Base-by-base conservation (phyloP, 1,284 basidiomycete genomes). In the Sporisorium iseilematis-ciliati region DNA sequence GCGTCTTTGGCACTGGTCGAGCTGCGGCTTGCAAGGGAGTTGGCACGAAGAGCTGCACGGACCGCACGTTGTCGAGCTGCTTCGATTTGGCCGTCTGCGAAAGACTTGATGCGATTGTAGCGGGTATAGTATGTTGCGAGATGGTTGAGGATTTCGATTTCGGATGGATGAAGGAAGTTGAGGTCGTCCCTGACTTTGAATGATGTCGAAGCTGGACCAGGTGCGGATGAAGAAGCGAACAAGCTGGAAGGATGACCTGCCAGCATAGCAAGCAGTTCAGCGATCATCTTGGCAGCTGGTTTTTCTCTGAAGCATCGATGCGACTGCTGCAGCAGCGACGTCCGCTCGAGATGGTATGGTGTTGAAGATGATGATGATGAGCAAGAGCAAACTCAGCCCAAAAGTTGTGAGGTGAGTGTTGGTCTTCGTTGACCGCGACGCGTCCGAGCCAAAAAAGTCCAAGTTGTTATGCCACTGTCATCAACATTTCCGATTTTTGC, bases 171-270 rank as follows among this genome's bases (percentile, higher is more conserved):
- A 3, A 72, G 59, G 25, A 65, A 60, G 49, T 55, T 20, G 59
- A 74, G 61, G 41, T 75, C 66, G 51, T 75, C 71, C 38, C 66
- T 51, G 38, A 67, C 56, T 25, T 64, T 58, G 40, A 72, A 67
- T 2, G 72, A 20, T 7, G 48, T 38, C 7, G 49, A 31, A 23
- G 48, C 3, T 20, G 45, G 23, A 42, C 23, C 48, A 5, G 18
- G 14, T 25, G 31, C 26, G 1, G 61, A 72, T 4, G 73, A 73
- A 4, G 74, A 78, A 11, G 75, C 66, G 35, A 78, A 78, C 2
- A 78, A 61, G 40, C 65, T 73, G n/a, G 73, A 76, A 0, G 69
- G 69, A 40, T 78, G 76, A 8, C 76, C 76, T n/a, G 63, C 65
- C 46, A 78, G 58, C 53, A 71, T 66, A 3, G 73, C 69, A 29